These are phyloP conservation scores for Brassica carinata DNA, from an alignment of 345 rosid genomes.

Conservation along the genomic window DNA sequence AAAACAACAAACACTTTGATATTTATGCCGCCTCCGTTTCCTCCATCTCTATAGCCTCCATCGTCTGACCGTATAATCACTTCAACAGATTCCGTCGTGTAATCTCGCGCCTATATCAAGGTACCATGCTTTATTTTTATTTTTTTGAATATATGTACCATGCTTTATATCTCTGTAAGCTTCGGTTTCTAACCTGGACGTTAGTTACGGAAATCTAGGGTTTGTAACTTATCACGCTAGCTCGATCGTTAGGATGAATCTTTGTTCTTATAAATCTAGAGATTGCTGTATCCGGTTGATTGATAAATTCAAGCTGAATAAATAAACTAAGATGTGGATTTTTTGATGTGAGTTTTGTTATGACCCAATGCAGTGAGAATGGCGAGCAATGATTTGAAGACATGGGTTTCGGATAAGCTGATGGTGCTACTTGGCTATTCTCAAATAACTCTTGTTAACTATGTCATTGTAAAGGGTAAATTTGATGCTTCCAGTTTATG, in stretches of 20 bases:
- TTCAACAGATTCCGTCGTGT: not conserved
- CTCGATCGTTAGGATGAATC: not conserved
- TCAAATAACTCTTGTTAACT: conserved; percentile 68
- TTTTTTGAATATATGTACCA: too few species aligned
- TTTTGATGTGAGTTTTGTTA: not conserved
- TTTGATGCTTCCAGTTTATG: conserved; percentile 23
- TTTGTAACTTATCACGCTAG: conserved; percentile 11
- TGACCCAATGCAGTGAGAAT: conserved; percentile 44
- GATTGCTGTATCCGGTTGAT: not conserved
- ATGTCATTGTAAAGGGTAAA: conserved; percentile 65
- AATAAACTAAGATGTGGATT: not conserved
- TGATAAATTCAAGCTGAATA: not conserved
- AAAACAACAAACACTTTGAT: conserved; percentile 14
- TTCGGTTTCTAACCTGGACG: conserved; percentile 6
- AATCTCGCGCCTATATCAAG: not conserved
- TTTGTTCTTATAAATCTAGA: not conserved
- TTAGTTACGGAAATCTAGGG: conserved; percentile 33
- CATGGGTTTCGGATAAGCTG: conserved; percentile 85
- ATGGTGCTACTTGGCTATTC: conserved; percentile 78
- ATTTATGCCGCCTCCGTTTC: conserved; percentile 6
- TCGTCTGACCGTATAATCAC: conserved; percentile 2
- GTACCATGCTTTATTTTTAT: not conserved
- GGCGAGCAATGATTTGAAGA: conserved; percentile 61
- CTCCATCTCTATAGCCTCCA: not conserved
- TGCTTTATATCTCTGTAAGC: conserved; percentile 17